Conservation (phyloP, 2,329 filamentous ascomycete species). For the Colletotrichum tropicicola region DNA sequence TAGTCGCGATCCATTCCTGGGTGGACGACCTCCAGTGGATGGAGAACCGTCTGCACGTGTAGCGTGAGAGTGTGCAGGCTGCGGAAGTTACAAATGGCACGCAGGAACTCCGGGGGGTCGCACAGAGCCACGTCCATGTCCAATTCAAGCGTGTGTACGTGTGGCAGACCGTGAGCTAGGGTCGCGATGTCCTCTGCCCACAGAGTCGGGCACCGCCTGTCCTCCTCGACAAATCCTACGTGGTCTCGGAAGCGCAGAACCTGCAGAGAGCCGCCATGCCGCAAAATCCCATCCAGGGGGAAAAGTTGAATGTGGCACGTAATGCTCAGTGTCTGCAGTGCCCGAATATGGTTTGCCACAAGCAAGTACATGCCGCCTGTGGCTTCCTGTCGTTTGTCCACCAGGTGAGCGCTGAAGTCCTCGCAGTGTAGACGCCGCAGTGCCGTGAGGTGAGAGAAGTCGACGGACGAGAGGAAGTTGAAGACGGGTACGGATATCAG, state of each 20-base stretch:
- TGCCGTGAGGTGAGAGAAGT: slow-evolving; percentile 43
- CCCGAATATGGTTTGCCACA: slow-evolving; percentile 46
- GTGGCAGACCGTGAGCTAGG: slow-evolving; percentile 42
- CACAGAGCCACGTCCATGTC: slow-evolving; percentile 53
- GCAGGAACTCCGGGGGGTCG: slow-evolving; percentile 47
- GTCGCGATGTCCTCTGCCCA: slow-evolving; percentile 40
- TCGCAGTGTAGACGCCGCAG: slow-evolving; percentile 51
- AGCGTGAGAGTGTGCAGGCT: slow-evolving; percentile 50
- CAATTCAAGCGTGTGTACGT: slow-evolving; percentile 52
- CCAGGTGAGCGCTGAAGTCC: slow-evolving; percentile 53
- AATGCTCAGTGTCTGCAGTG: slow-evolving; percentile 48
- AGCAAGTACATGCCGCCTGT: slow-evolving; percentile 49
- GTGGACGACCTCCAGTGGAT: slow-evolving; percentile 39
- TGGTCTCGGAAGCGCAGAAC: slow-evolving; percentile 54
- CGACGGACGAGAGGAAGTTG: slow-evolving; percentile 53
- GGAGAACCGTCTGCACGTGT: slow-evolving; percentile 54
- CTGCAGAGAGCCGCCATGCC: slow-evolving; percentile 48
- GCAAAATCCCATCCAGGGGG: slow-evolving; percentile 47
- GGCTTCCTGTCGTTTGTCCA: slow-evolving; percentile 47
- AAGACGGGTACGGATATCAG: slow-evolving; percentile 54
- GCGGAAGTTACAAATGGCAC: slow-evolving; percentile 48
- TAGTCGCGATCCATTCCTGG: slow-evolving; percentile 46
- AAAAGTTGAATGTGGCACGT: slow-evolving; percentile 52
- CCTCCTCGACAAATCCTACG: slow-evolving; percentile 53
- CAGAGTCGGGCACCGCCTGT: slow-evolving; percentile 52